Evolutionary conservation across 2,329 filamentous ascomycete genomes (phyloP), one percentile per base, ranked within the genome.

Genomic region (Trichoderma brevicompactum): DNA sequence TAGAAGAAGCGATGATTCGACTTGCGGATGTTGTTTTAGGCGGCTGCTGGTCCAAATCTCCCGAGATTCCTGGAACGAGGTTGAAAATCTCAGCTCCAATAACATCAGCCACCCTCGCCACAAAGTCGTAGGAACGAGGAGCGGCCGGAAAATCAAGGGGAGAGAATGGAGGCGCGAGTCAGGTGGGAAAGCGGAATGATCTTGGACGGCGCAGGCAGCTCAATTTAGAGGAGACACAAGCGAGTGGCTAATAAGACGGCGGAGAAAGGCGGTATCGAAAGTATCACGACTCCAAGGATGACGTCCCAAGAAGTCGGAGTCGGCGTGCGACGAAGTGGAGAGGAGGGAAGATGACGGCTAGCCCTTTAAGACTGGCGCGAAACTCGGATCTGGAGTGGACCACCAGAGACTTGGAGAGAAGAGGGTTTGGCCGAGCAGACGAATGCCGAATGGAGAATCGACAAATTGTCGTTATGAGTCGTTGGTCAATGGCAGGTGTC

Each of bases 401-500:
- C 59, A 44, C 28, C 28, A n/a, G 32, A 38, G 36, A 28, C 36
- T 41, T 43, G 55, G 40, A 53, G 40, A 53, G 49, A 41, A 54
- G 52, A 53, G 28, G 40, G 34, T 49, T 36, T 48, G 43, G 32
- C 55, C 55, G 55, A 43, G 52, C 34, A 34, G 50, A 64, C 43
- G 61, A 28, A 54, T 23, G 49, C 48, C 59, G 59, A 62, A 36
- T 44, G 17, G 49, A 53, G 59, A 56, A 56, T 64, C 52, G 52
- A 64, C 61, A 49, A 36, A 56, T 41, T 28, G 13, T 43, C 43
- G 61, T 56, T 49, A 32, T 49, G 61, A 60, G 58, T 46, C 56
- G 64, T 65, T 65, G 64, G 64, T 44, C 41, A 48, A 55, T 55
- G 58, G 49, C 64, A 41, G 17, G 48, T 62, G 64, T 49, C 64